Conservation (phyloP, 805 yeast species). For the Cyberlindnera maritima region DNA sequence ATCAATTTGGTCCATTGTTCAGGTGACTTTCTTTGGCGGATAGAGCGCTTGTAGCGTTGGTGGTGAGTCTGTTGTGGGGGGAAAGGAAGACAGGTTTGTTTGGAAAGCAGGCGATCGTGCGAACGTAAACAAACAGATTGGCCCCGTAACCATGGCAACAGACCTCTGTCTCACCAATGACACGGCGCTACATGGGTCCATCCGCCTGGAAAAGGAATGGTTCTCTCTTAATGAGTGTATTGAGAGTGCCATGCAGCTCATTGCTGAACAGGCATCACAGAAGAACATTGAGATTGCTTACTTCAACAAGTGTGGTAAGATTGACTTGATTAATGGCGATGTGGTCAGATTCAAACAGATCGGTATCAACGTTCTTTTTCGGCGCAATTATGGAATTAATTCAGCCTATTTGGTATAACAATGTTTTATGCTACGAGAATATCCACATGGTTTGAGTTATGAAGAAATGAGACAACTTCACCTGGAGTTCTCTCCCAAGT, state of each 20-base stretch:
- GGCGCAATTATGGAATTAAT: no score
- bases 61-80: not conserved
- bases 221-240: no score
- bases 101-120: conserved; percentile 3
- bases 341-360: conserved; percentile 82
- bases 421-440: no score
- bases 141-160: conserved; percentile 10
- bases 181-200: conserved; percentile 37
- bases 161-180: not conserved
- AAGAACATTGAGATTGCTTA: conserved; percentile 74
- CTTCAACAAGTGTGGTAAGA: conserved; percentile 75
- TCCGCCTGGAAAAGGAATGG: conserved; percentile 81
- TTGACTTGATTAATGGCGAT: conserved; percentile 80
- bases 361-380: no score
- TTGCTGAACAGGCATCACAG: conserved; percentile 84
- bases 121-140: conserved; percentile 13
- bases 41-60: not conserved
- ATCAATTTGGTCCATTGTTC: conserved; percentile 14
- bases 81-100: conserved; percentile 2
- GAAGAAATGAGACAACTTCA: no score
- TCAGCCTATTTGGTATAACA: no score
- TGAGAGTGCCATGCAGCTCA: conserved; percentile 39
- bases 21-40: not conserved
- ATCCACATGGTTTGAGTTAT: no score
- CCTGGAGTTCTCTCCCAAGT: no score